Evolutionary conservation across 139 green algal genomes (phyloP), one percentile per base, ranked within the genome.

Genomic region (Picochlorum sp.): DNA sequence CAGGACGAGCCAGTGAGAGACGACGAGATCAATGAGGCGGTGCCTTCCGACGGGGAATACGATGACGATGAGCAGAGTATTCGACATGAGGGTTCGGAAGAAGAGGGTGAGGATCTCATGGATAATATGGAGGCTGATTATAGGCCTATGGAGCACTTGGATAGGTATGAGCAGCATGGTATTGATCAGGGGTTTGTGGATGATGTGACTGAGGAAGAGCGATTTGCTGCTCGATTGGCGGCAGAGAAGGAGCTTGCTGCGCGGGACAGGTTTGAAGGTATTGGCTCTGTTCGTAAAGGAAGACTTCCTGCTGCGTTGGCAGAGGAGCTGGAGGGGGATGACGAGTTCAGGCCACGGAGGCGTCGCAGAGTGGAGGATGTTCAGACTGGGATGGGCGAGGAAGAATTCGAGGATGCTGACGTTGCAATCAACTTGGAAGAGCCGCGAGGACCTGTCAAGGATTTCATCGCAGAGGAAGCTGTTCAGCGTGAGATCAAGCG

Each of bases 121-220:
- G 81, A 97, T 16, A 83, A 87, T 55, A 86, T 90, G 71, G 76
- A 85, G 45, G 65, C 82, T 88, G 92, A 98, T 73, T 98, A 98
- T 70, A 83, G 85, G n/a, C 65, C 78, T 6, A 94, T 90, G 64
- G 67, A 81, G 4, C 65, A 86, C 15, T 76, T 98, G 51, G 93
- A 98, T 71, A 49, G 67, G 21, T 98, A 97, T 66, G 92, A 98
- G 51, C 56, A 45, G 3, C 83, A 83, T n/a, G 92, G 84, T 13
- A 57, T 97, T 2, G 88, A 91, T 45, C 81, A 90, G 1, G 84
- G 84, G 3, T 79, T 74, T 9, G 68, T 77, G 9, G 79, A 85
- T 13, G 83, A 88, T 16, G 55, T 80, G 6, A 81, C 83, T 4
- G 61, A 76, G 14, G 86, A 86, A 61, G 68, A 82, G 49, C 57